Evolutionary conservation across 305 asterid genomes (phyloP), one percentile per base, ranked within the genome.

Genomic region (Fraxinus sp.): DNA sequence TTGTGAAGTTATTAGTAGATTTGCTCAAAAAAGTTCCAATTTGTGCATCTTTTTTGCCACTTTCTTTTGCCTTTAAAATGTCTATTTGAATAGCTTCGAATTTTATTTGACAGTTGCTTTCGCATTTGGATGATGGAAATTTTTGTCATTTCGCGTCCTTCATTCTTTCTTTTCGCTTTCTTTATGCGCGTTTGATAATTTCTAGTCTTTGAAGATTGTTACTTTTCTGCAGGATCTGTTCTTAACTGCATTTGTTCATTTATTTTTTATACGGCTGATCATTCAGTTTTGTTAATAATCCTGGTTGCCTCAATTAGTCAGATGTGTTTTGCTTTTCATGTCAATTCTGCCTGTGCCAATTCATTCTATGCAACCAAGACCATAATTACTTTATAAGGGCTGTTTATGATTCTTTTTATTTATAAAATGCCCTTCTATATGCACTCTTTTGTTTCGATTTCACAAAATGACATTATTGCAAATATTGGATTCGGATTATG

Each of bases 1-100:
- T 87, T 83, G 86, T 85, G 16, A 80, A 75, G 74, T 81, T 78
- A 86, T 79, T 76, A 76, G 77, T 84, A 86, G 85, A 68, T 82
- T 82, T 84, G 84, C 80, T 74, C 36, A 9, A 84, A 66, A 13
- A 87, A 75, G 78, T 87, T 80, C 76, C 81, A 62, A 81, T 80
- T 78, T 82, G 78, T 87, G 86, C 83, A 81, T 83, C n/a, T 84
- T 87, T 82, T 84, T 74, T 33, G 13, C 82, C 37, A 30, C 78
- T 83, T 77, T 41, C 77, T 62, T 18, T 70, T 77, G 49, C 52
- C 57, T 82, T 37, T 26, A 39, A 20, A 62, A 62, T 20, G 77
- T 76, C 37, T 82, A 59, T n/a, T 78, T 85, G 87, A 78, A 79
- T 80, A 82, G 68, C 76, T 24, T 30, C 86, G 88, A 81, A 64